Conservation (phyloP, 2,329 filamentous ascomycete species). For the Metarhizium anisopliae region DNA sequence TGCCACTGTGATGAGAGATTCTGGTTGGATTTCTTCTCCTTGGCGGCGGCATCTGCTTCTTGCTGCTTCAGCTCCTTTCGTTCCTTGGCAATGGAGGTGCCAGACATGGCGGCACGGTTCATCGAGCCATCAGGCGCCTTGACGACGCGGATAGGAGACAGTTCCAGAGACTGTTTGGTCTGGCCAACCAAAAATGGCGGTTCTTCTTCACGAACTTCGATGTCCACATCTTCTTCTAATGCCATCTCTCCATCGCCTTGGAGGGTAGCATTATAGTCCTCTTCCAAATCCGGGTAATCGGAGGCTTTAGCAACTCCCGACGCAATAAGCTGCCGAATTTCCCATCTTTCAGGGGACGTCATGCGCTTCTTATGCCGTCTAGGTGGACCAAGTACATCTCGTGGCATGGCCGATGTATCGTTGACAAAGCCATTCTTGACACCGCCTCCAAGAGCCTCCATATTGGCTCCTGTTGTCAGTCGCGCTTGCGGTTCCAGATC, state of each 20-base stretch:
- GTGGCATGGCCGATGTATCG: constrained; percentile 23
- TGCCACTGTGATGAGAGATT: constrained; percentile 91
- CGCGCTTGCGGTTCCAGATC: constrained; percentile 72
- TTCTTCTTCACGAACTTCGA: constrained; percentile 92
- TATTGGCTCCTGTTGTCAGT: constrained; percentile 84
- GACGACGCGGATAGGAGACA: constrained; percentile 92
- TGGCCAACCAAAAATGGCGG: constrained; percentile 93
- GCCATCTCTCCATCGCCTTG: constrained; percentile 82
- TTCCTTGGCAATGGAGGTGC: constrained; percentile 81
- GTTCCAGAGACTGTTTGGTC: constrained; percentile 89
- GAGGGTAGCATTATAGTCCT: constrained; percentile 83
- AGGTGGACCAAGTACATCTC: constrained; percentile 31
- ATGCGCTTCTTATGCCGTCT: constrained; percentile 75
- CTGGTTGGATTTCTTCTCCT: constrained; percentile 63
- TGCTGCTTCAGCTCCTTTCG: constrained; percentile 81
- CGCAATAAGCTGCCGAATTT: constrained; percentile 92
- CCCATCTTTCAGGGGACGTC: constrained; percentile 95
- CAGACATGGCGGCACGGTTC: constrained; percentile 92
- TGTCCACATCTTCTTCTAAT: constrained; percentile 92
- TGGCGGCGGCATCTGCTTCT: constrained; percentile 67
- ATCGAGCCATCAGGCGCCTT: constrained; percentile 98
- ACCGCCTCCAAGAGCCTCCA: constrained; percentile 65
- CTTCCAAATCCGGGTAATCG: constrained; percentile 89
- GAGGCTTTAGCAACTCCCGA: constrained; percentile 88
- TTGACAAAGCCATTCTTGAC: constrained; percentile 48